Base-by-base conservation (phyloP, 768 basidiomycete species). In the Tylopilus felleus region DNA sequence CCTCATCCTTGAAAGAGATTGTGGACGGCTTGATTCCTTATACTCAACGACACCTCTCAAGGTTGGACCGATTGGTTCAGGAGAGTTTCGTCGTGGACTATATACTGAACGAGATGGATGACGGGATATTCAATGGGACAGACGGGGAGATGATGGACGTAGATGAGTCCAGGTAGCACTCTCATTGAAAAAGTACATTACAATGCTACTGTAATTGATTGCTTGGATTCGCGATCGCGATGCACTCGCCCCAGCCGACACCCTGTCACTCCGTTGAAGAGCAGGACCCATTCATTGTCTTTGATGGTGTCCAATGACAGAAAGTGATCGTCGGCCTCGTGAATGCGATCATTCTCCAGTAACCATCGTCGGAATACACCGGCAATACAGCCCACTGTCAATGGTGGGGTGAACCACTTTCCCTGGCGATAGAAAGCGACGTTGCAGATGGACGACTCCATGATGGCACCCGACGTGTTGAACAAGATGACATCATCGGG, bases 1-100 rank as follows among this genome's bases (percentile, higher is more conserved):
- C 67, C 42, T 64, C 53, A 49, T 64, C 68, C 42, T 67, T 90
- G 47, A 84, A 83, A 62, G 93, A 97, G 49, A 70, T 96, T 50
- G 71, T 98, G 12, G 91, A 94, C 43, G 88, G 84, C 5, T 74
- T 98, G 51, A 82, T 98, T 47, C 94, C 97, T 12, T 99, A 98
- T 67, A 95, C 95, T 9, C 93, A 96, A 67, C 80, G 97, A 48
- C 97, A 99, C 73, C 81, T 95, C 40, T 73, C 85, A 35, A 77
- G 95, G 60, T 80, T 94, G 69, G 92, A 95, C 54, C 82, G 84
- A 65, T 73, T 97, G 51, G 82, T 97, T 29, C 92, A 97, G 74
- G 97, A 98, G 65, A 97, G 93, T 67, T 98, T 93, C 64, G 85
- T 97, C 58, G 82, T 99, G 51, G 97, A 99, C 68, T 95, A 90